These are phyloP conservation scores for Trichoderma aggressivum DNA, from an alignment of 2,329 filamentous ascomycete species.

Conservation along the genomic window DNA sequence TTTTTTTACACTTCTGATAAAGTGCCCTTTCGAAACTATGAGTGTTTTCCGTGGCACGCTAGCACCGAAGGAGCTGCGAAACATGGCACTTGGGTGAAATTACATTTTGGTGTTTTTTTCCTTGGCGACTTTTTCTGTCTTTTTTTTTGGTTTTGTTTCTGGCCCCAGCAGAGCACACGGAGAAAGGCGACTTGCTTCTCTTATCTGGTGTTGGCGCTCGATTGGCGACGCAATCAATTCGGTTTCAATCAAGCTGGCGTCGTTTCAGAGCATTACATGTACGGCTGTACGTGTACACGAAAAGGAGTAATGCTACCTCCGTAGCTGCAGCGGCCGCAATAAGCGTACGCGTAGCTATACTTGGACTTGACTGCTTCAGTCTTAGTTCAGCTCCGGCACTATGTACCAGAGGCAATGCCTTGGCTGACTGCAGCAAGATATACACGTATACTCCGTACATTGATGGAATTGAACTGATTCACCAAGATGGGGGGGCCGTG, in stretches of 20 bases:
- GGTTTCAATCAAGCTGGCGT: background rate
- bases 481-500: background rate
- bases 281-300: background rate
- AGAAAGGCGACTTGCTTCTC: background rate
- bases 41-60: slow-evolving; percentile 18
- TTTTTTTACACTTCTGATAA: background rate
- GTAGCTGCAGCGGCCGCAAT: background rate
- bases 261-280: background rate
- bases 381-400: slow-evolving; percentile 2
- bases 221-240: background rate
- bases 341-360: slow-evolving; percentile 9
- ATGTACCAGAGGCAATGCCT: too few relatives aligned
- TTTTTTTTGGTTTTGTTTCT: background rate
- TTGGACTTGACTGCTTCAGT: slow-evolving; percentile 1
- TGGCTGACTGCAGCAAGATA: background rate
- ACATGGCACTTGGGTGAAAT: background rate
- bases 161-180: background rate
- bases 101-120: background rate
- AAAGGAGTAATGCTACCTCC: background rate
- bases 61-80: slow-evolving; percentile 1
- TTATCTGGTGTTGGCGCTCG: background rate
- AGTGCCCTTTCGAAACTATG: background rate
- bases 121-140: background rate
- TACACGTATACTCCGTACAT: background rate
- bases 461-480: background rate